Evolutionary conservation across 2,329 filamentous ascomycete species (phyloP), one percentile per base, ranked within the genome.

Genomic region (Pezicula radicicola): DNA sequence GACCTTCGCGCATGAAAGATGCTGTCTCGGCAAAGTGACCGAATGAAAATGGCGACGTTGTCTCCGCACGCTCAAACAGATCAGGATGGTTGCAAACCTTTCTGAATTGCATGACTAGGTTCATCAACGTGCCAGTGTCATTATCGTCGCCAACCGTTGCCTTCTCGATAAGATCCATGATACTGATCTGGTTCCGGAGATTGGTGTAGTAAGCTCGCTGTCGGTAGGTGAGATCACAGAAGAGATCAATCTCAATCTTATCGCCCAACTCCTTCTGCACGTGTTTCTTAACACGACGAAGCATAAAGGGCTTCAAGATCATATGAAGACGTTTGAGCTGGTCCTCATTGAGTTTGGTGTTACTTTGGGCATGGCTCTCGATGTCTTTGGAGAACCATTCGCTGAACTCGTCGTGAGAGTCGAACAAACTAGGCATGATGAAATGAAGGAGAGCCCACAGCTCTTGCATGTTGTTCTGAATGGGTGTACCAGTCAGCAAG

Each of bases 381-480:
- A 99, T 99, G 61, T 94, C 90, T 72, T 94, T 94, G 49, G 89
- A 93, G 69, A 95, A 95, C 90, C 90, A 95, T 63, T 94, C 90
- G 73, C 88, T 93, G 66, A 95, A 95, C 65, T 94, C 90, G 66
- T 95, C 90, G 71, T 94, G 90, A 1, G 88, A 93, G 70, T 94
- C 94, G 71, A 99, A 99, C 48, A 99, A 79, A 41, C 90, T 96
- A n/a, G 94, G 94, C 94, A 99, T 97, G 75, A 97, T 97, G 75
- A 99, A 99, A 79, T 99, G 94, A 18, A 99, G 79, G 60, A 99
- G 74, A 28, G 94, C 94, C 94, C 94, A 99, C 53, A 99, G 74
- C 72, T 99, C 93, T 72, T 97, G 94, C 94, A 99, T 99, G 78
- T 97, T 99, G 76, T 99, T 99, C 71, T 99, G 94, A 59, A 99